These are phyloP conservation scores for Baorangia bicolor DNA, from an alignment of 768 basidiomycete genomes.

Conservation along the genomic window DNA sequence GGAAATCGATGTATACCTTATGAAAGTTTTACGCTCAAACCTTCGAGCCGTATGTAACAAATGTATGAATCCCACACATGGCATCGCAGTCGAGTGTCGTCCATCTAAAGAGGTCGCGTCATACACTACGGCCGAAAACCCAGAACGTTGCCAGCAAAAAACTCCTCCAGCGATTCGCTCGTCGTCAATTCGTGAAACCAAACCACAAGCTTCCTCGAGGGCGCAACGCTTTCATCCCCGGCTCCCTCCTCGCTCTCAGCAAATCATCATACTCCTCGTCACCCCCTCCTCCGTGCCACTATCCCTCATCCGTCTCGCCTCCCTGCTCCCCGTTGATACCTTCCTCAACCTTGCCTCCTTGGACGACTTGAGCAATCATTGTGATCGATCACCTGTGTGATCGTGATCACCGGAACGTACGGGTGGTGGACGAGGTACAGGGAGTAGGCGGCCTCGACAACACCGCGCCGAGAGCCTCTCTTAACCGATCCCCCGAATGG, in stretches of 20 bases:
- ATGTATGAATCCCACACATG: background rate
- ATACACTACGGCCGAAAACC: background rate
- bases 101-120: background rate
- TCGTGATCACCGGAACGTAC: too few relatives aligned
- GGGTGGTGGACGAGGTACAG: too few relatives aligned
- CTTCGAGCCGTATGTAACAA: background rate
- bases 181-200: background rate
- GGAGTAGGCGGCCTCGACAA: conserved; percentile 28
- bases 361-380: conserved; percentile 31
- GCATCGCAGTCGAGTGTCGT: background rate
- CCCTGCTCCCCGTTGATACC: conserved; percentile 43
- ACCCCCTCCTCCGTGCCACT: conserved; percentile 73
- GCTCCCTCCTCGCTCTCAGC: conserved; percentile 68
- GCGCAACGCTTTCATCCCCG: conserved; percentile 22
- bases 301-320: conserved; percentile 42
- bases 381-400: too few relatives aligned
- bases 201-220: background rate
- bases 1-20: too few relatives aligned
- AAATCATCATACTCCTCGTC: conserved; percentile 75
- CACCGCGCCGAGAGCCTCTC: conserved; percentile 2
- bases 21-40: background rate
- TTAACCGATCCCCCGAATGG: conserved; percentile 38
- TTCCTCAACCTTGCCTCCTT: conserved; percentile 43
- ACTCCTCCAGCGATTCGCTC: background rate
- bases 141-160: conserved; percentile 1